These are phyloP conservation scores for Chrysosporium keratinophilum DNA, from an alignment of 2,329 filamentous ascomycete genomes.

Conservation along the genomic window DNA sequence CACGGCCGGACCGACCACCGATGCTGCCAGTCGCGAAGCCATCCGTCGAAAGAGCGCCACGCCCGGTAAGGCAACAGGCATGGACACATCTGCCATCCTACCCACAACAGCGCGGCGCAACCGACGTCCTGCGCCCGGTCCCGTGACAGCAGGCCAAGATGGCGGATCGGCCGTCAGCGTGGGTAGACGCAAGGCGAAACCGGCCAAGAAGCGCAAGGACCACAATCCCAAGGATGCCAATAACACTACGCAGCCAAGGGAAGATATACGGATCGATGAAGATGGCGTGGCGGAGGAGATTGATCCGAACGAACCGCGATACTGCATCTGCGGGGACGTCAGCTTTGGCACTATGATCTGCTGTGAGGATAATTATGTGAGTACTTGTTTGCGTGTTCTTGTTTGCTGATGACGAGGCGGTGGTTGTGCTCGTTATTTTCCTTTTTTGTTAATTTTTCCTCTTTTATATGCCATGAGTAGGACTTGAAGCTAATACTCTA, in stretches of 20 bases:
- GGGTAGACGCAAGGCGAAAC: constrained; percentile 48
- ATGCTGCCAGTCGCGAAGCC: constrained; percentile 20
- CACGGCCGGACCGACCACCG: constrained; percentile 11
- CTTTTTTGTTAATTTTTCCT: too few species aligned
- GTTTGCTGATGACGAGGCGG: background rate
- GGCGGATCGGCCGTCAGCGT: constrained; percentile 53
- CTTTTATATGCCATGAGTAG: background rate
- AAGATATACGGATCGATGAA: constrained; percentile 38
- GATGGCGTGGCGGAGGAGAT: constrained; percentile 43
- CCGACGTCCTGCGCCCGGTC: constrained; percentile 51
- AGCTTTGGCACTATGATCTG: constrained; percentile 57
- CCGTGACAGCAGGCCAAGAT: constrained; percentile 47
- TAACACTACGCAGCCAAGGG: constrained; percentile 19
- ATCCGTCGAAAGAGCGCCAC: constrained; percentile 36
- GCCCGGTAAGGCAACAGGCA: constrained; percentile 24
- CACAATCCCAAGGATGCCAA: constrained; percentile 24
- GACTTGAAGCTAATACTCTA: background rate
- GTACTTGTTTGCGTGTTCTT: constrained; percentile 15
- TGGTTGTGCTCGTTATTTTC: too few species aligned
- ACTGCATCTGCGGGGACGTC: constrained; percentile 55
- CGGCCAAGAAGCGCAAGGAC: constrained; percentile 36
- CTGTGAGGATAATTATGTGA: constrained; percentile 52
- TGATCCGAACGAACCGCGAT: constrained; percentile 53
- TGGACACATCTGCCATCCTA: constrained; percentile 32
- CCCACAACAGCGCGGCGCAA: constrained; percentile 37